Evolutionary conservation across 306 rosid species (phyloP).

Genomic region (Trifolium repens): DNA sequence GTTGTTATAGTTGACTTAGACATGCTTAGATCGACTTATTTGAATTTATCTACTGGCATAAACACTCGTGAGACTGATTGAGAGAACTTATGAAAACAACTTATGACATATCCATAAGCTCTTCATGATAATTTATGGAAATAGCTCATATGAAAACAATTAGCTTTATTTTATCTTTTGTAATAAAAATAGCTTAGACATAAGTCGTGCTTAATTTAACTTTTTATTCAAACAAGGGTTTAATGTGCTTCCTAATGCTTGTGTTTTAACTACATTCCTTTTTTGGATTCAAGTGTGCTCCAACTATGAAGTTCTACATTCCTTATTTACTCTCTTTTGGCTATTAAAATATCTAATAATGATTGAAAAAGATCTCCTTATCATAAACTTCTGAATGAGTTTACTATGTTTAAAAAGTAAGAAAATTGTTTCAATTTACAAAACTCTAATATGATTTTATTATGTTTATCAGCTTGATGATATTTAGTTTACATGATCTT

Average conservation of each 20-base stretch:
- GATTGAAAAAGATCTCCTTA: no score
- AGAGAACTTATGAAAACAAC: background rate
- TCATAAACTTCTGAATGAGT: no score
- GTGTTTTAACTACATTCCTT: background rate
- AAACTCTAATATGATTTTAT: background rate
- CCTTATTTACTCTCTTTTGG: no score
- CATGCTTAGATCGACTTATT: background rate
- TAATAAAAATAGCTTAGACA: background rate
- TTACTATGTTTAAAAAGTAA: background rate
- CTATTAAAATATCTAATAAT: no score
- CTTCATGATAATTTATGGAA: no score
- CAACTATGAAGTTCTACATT: background rate
- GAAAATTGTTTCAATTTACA: background rate
- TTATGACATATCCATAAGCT: background rate
- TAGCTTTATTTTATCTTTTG: background rate
- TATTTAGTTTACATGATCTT: conserved; percentile 39
- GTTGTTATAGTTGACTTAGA: background rate
- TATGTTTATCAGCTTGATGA: conserved; percentile 40
- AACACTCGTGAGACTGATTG: background rate
- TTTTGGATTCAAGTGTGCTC: background rate
- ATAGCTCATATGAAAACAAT: background rate
- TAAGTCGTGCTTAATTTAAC: background rate
- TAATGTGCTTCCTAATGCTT: background rate
- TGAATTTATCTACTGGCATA: no score
- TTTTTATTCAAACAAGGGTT: background rate